Percentiles rank a stretch among this genome's conserved stretches.
Conservation (phyloP, 2,329 filamentous ascomycete genomes). For the Tolypocladium endophyticum region DNA sequence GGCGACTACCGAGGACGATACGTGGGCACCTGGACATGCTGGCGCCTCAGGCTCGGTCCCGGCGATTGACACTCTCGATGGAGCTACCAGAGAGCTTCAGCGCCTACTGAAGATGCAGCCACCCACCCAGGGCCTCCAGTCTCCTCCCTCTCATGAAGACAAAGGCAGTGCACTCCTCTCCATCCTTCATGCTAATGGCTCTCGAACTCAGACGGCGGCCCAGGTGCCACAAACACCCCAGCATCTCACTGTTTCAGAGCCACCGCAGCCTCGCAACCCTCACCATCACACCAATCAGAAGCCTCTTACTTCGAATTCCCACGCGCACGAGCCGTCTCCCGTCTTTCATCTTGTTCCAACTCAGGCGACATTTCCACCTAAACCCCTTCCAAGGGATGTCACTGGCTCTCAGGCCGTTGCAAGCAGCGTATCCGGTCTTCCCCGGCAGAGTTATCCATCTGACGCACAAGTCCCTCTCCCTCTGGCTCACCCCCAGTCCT, state of each 20-base stretch:
- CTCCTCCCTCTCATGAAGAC: constrained; percentile 20
- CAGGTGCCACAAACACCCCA: constrained; percentile 38
- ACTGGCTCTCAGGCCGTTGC: constrained; percentile 7
- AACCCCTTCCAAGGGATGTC: constrained; percentile 5
- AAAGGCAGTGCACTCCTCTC: constrained; percentile 43
- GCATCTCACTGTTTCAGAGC: constrained; percentile 39
- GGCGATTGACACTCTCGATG: constrained; percentile 35
- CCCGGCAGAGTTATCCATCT: constrained; percentile 12
- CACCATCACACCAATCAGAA: constrained; percentile 42
- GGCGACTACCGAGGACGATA: constrained; percentile 53
- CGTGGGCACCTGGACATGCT: constrained; percentile 28
- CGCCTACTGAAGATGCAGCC: constrained; percentile 46
- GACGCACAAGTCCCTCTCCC: constrained; percentile 12
- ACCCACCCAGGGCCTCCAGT: constrained; percentile 37
- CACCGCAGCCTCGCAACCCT: constrained; percentile 44
- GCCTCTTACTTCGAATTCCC: constrained; percentile 19
- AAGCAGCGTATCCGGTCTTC: constrained; percentile 7
- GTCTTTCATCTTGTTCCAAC: constrained; percentile 16
- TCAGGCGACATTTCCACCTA: constrained; percentile 8
- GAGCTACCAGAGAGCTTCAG: constrained; percentile 41
- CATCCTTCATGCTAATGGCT: constrained; percentile 32
- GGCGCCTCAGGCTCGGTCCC: constrained; percentile 22
- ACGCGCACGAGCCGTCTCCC: constrained; percentile 19
- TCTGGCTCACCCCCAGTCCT: constrained; percentile 33
- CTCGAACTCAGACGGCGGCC: constrained; percentile 5